These are phyloP conservation scores for Arthromyces matolae DNA, from an alignment of 768 basidiomycete genomes.

Conservation along the genomic window DNA sequence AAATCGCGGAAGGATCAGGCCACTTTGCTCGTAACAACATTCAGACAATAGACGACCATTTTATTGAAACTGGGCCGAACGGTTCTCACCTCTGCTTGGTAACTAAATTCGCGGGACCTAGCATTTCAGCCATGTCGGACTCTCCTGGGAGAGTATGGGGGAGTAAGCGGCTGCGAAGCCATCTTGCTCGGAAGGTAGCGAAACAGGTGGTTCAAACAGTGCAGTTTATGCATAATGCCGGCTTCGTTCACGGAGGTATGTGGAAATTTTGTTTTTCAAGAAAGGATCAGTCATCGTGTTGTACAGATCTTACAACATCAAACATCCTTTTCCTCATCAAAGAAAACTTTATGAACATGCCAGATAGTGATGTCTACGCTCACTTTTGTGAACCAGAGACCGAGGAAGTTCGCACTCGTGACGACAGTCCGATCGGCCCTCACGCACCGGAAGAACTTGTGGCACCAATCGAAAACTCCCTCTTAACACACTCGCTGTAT, in stretches of 20 bases:
- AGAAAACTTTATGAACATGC: constrained; percentile 24
- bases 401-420: constrained; percentile 24
- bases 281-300: constrained; percentile 2
- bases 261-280: background rate
- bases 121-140: constrained; percentile 28
- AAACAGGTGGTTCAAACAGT: constrained; percentile 25
- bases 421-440: constrained; percentile 21
- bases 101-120: constrained; percentile 43
- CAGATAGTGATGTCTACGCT: constrained; percentile 30
- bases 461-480: constrained; percentile 22
- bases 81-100: constrained; percentile 49
- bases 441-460: constrained; percentile 28
- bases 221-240: constrained; percentile 28
- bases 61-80: constrained; percentile 44
- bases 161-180: constrained; percentile 29
- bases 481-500: constrained; percentile 18
- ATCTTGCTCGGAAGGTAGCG: constrained; percentile 33
- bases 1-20: no score
- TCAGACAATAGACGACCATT: constrained; percentile 38
- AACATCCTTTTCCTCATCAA: constrained; percentile 34
- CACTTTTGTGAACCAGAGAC: constrained; percentile 29
- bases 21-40: constrained; percentile 24
- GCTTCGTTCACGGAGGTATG: constrained; percentile 35
- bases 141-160: constrained; percentile 26
- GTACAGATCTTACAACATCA: constrained; percentile 35